Evolutionary conservation across 106 monocot species (phyloP).

Genomic region (Acanthochlamys bracteata): DNA sequence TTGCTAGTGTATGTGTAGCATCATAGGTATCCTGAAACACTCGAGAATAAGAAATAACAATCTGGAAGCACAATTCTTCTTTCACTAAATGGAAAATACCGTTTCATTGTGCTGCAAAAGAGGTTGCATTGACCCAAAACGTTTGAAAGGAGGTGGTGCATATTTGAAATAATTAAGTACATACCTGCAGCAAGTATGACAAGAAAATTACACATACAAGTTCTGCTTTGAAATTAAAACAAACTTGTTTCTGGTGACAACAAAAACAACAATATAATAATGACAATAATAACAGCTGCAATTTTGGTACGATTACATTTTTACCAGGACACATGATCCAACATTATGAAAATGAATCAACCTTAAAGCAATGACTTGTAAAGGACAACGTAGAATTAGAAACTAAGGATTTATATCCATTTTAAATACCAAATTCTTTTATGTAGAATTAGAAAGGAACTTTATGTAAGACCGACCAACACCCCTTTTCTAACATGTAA

Average conservation of each 20-base stretch:
- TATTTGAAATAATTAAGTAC: slow-evolving; percentile 59
- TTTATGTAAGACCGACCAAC: no score
- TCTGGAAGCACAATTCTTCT: background rate
- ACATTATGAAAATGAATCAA: background rate
- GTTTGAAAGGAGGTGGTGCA: slow-evolving; percentile 67
- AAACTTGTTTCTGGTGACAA: background rate
- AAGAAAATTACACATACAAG: background rate
- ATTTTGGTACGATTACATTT: background rate
- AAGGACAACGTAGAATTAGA: no score
- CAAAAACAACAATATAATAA: background rate
- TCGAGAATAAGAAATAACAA: background rate
- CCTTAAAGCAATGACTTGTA: background rate
- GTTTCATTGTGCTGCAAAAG: slow-evolving; percentile 18
- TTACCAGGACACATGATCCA: background rate
- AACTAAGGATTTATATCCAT: no score
- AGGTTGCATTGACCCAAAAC: slow-evolving; percentile 20
- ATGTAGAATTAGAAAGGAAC: no score
- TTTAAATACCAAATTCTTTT: no score
- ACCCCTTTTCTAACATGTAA: no score
- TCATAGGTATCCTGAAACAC: no score
- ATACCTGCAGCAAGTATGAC: slow-evolving; percentile 31
- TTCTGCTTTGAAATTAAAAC: no score
- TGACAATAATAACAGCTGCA: background rate
- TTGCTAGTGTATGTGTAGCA: no score
- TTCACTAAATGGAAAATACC: slow-evolving; percentile 23